Conservation (phyloP, 495 filamentous ascomycete species). For the Letharia lupina region DNA sequence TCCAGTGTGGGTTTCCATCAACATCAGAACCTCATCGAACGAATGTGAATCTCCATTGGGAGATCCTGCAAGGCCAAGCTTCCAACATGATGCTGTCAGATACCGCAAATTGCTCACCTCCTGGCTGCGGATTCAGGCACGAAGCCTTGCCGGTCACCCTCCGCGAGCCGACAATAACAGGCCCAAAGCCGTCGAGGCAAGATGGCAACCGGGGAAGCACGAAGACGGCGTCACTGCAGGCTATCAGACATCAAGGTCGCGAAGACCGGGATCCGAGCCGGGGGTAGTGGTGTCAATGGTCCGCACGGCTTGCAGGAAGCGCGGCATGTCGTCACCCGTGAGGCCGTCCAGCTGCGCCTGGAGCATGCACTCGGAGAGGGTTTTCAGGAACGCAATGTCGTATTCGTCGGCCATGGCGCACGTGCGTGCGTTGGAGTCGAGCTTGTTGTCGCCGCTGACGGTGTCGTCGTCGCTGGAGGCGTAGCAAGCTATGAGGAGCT, state of each 20-base stretch:
- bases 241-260: constrained; percentile 22
- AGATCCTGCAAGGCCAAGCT: not conserved
- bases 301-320: constrained; percentile 34
- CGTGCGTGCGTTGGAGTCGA: constrained; percentile 22
- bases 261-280: constrained; percentile 34
- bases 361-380: constrained; percentile 34
- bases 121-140: no score
- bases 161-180: no score
- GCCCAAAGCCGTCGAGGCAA: no score
- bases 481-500: constrained; percentile 21
- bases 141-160: no score
- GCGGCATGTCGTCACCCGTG: constrained; percentile 24
- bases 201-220: no score
- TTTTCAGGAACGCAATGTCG: constrained; percentile 33
- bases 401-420: constrained; percentile 30
- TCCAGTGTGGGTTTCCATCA: not conserved
- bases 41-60: not conserved
- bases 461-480: constrained; percentile 17
- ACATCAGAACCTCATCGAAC: not conserved
- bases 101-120: no score
- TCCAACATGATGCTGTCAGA: no score
- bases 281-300: constrained; percentile 37
- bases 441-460: not conserved
- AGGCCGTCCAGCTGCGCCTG: constrained; percentile 25
- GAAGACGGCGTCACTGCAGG: not conserved